These are phyloP conservation scores for Leccinum aurantiacum DNA, from an alignment of 768 basidiomycete species.

Conservation along the genomic window DNA sequence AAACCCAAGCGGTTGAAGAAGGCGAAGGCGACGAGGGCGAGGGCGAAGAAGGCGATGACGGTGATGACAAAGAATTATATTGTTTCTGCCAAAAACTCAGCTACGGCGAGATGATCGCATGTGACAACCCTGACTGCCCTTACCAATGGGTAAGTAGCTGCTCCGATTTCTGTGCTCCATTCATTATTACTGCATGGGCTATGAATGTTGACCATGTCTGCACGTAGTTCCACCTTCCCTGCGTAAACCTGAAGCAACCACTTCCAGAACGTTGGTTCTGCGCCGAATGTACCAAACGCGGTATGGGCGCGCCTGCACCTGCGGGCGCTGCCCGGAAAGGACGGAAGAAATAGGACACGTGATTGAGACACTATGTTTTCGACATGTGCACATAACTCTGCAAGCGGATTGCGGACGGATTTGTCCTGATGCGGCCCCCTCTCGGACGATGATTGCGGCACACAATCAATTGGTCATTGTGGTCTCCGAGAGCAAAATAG, in stretches of 20 bases:
- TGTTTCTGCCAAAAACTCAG: slow-evolving; percentile 64
- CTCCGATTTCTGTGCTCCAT: not conserved
- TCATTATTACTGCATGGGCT: slow-evolving; percentile 1
- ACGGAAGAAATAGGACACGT: slow-evolving; percentile 39
- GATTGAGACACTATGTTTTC: not conserved
- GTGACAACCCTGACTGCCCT: slow-evolving; percentile 55
- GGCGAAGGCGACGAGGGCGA: slow-evolving; percentile 37
- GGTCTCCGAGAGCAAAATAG: not conserved
- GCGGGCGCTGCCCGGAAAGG: slow-evolving; percentile 38
- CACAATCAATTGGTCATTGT: slow-evolving; percentile 1
- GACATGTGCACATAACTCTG: not conserved
- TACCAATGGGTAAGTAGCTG: slow-evolving; percentile 60
- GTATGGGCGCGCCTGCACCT: slow-evolving; percentile 33
- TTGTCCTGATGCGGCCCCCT: not conserved
- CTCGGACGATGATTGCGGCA: not conserved
- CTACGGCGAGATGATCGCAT: slow-evolving; percentile 69
- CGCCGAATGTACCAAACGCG: slow-evolving; percentile 47
- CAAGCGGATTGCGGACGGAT: slow-evolving; percentile 1
- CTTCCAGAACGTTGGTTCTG: slow-evolving; percentile 62
- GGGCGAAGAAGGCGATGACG: slow-evolving; percentile 50
- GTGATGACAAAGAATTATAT: slow-evolving; percentile 58
- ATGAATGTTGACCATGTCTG: slow-evolving; percentile 14
- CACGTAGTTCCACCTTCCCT: slow-evolving; percentile 59
- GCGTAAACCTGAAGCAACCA: slow-evolving; percentile 56
- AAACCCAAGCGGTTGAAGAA: slow-evolving; percentile 30